Percentiles rank a stretch among this genome's conserved stretches.
Evolutionary conservation across 2,329 filamentous ascomycete species (phyloP).

Genomic region (Pseudogymnoascus sp.): DNA sequence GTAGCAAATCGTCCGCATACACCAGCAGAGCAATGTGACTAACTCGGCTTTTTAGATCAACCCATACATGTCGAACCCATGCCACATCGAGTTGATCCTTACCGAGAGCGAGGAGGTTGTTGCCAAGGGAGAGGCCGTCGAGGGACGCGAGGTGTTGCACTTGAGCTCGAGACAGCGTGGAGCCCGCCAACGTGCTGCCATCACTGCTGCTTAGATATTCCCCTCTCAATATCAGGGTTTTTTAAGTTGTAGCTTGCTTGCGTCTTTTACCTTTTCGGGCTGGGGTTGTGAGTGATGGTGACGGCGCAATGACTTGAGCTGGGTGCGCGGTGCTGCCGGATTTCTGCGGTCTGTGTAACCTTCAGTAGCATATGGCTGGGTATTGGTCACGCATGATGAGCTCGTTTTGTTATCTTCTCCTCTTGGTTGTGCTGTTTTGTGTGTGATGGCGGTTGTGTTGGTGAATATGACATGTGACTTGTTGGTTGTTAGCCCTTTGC

Average conservation of each 20-base stretch:
- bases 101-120: conserved; percentile 96
- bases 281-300: not conserved
- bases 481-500: not conserved
- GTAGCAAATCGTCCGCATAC: conserved; percentile 36
- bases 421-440: not conserved
- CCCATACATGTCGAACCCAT: conserved; percentile 99
- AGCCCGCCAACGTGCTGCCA: conserved; percentile 53
- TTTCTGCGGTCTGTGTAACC: conserved; percentile 21
- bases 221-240: not conserved
- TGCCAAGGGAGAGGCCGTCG: conserved; percentile 71
- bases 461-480: not conserved
- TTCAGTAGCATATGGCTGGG: conserved; percentile 25
- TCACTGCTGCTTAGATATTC: conserved; percentile 52
- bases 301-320: conserved; percentile 4
- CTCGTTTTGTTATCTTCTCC: not conserved
- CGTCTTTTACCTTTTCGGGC: not conserved
- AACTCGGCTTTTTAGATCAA: conserved; percentile 66
- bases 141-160: conserved; percentile 55
- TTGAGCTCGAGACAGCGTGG: conserved; percentile 92
- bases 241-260: conserved; percentile 2
- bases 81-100: conserved; percentile 99
- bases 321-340: not conserved
- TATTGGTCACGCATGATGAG: conserved; percentile 12
- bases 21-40: conserved; percentile 17
- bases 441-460: not conserved